Conservation (phyloP, 176 grass and related monocot species). For the Triticum dicoccoides region DNA sequence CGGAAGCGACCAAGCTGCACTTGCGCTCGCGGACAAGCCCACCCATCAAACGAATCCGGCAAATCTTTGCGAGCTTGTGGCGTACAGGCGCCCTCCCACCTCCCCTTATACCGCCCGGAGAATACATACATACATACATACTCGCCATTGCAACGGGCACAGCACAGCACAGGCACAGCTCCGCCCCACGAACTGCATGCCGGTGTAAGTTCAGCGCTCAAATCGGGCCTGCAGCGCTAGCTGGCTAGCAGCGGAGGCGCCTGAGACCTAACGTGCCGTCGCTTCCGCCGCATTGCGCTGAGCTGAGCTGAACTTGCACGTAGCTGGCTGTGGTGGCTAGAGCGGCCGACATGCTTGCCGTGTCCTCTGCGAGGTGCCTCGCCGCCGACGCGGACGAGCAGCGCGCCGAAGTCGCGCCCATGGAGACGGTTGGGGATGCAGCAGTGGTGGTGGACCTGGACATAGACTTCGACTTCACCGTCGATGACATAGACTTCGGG, state of each 20-base stretch:
- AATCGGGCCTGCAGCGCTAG: neutral
- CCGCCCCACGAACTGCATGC: neutral
- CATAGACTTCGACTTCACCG: conserved; percentile 64
- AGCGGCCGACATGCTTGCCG: conserved; percentile 43
- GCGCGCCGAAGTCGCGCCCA: neutral
- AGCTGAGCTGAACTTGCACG: neutral
- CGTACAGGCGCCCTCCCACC: conserved; percentile 41
- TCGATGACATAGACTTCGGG: conserved; percentile 78
- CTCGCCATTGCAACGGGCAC: conserved; percentile 37
- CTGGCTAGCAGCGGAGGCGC: neutral
- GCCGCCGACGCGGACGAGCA: conserved; percentile 14
- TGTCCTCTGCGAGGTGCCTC: conserved; percentile 36
- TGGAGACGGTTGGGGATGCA: neutral
- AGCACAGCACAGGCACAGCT: neutral
- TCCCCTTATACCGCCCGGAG: conserved; percentile 38
- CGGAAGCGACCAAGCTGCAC: conserved; percentile 42
- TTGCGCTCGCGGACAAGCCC: conserved; percentile 44
- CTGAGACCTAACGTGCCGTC: neutral
- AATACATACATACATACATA: conserved; percentile 30
- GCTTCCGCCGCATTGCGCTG: neutral
- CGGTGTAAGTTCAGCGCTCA: neutral
- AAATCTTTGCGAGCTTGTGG: conserved; percentile 81
- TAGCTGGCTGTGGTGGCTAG: neutral
- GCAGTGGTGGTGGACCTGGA: neutral
- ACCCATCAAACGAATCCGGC: conserved; percentile 50